These are phyloP conservation scores for Alternaria atra DNA, from an alignment of 2,329 filamentous ascomycete genomes.

Conservation along the genomic window DNA sequence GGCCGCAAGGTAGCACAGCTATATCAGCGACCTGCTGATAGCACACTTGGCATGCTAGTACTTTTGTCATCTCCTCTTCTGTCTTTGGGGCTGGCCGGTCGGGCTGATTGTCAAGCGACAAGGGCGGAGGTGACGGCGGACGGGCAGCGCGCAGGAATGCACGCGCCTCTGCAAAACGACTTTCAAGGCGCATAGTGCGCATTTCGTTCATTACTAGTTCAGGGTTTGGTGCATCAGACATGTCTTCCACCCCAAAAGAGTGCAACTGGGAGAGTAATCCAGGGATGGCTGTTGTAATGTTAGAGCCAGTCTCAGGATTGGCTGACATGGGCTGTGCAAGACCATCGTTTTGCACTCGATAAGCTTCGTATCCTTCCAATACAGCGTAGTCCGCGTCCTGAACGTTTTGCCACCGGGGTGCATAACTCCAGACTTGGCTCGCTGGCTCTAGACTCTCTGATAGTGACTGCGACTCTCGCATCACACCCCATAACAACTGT, in stretches of 20 bases:
- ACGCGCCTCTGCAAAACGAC: slow-evolving; percentile 3
- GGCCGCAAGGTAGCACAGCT: slow-evolving; percentile 63
- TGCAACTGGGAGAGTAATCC: neutral
- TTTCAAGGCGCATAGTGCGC: neutral
- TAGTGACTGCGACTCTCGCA: slow-evolving; percentile 36
- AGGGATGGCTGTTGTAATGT: neutral
- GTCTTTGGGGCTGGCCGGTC: slow-evolving; percentile 59
- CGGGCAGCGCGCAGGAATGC: slow-evolving; percentile 20
- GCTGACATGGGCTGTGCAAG: neutral
- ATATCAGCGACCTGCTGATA: slow-evolving; percentile 62
- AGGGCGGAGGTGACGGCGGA: slow-evolving; percentile 21
- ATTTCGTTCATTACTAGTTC: neutral
- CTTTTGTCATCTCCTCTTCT: slow-evolving; percentile 60
- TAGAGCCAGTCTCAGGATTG: neutral
- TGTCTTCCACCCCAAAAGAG: neutral
- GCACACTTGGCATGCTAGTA: slow-evolving; percentile 63
- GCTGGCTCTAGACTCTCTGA: slow-evolving; percentile 23
- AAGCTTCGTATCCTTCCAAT: neutral
- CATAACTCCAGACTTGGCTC: slow-evolving; percentile 35
- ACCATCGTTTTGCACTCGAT: neutral
- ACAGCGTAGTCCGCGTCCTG: neutral
- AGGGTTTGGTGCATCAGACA: neutral
- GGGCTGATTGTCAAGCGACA: slow-evolving; percentile 57
- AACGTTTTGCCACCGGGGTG: slow-evolving; percentile 3
- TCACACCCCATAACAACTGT: slow-evolving; percentile 45